phyloP scores from a whole-genome alignment of 352 stramenopile species.

The Halophytophthora batemanensis region DNA sequence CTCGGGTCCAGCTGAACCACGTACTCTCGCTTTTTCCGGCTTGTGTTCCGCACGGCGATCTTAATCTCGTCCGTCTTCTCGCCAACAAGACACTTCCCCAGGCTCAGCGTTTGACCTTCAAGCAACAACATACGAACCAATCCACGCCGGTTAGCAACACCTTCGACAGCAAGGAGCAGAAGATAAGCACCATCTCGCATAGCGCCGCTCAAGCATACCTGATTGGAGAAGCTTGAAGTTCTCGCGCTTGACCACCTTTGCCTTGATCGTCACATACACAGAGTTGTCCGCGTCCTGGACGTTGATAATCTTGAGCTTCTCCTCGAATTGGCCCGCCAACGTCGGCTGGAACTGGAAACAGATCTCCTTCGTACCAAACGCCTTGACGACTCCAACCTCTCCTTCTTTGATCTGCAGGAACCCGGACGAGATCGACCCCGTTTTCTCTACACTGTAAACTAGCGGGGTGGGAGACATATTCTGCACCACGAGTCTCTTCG shows the following conservation, averaged over 20 bases:
- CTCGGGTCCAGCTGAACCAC: slow-evolving; percentile 79
- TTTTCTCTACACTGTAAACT: slow-evolving; percentile 88
- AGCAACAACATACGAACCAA: slow-evolving; percentile 5
- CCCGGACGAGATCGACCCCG: slow-evolving; percentile 86
- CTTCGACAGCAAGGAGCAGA: not conserved
- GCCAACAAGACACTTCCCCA: slow-evolving; percentile 81
- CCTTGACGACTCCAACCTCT: slow-evolving; percentile 82
- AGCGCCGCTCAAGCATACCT: slow-evolving; percentile 33
- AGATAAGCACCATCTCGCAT: not conserved
- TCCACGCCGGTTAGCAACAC: not conserved
- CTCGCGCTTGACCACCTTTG: slow-evolving; percentile 85
- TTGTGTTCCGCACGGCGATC: slow-evolving; percentile 85
- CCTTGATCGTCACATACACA: slow-evolving; percentile 87
- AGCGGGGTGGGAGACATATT: slow-evolving; percentile 86
- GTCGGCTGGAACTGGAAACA: slow-evolving; percentile 88
- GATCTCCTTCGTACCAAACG: slow-evolving; percentile 87
- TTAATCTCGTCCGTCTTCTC: slow-evolving; percentile 86
- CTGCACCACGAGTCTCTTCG: slow-evolving; percentile 81
- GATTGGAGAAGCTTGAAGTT: slow-evolving; percentile 89
- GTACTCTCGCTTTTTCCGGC: slow-evolving; percentile 85
- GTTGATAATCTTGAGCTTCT: slow-evolving; percentile 88
- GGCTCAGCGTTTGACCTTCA: slow-evolving; percentile 73
- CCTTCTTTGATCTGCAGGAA: slow-evolving; percentile 90
- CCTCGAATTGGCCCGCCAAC: slow-evolving; percentile 82
- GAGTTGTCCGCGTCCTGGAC: slow-evolving; percentile 88